Evolutionary conservation across 768 basidiomycete species (phyloP), one percentile per base, ranked within the genome.

Genomic region (Gloeostereum incarnatum): DNA sequence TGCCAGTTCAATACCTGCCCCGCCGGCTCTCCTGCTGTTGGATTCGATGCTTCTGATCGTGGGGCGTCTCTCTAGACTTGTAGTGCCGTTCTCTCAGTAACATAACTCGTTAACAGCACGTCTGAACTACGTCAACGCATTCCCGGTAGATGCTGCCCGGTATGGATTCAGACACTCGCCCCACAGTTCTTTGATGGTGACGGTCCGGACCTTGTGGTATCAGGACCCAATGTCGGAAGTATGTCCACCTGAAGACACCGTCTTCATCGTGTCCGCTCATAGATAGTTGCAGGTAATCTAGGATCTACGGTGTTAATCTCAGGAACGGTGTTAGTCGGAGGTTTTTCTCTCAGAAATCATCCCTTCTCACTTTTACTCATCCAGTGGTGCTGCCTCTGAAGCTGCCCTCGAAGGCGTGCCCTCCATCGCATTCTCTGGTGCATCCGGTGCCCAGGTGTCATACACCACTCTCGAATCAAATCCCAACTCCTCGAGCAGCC

Each of bases 391-490:
- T 1, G 70, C 73, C 0, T 59, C 59, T 10, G 69, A 69, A 51
- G 67, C 71, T 3, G 65, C 69, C 1, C 47, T 59, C 29, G 60
- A 67, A 46, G 73, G 73, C 22, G 59, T 74, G 25, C 70, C 73
- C 2, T 63, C 71, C 1, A 58, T 65, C 22, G 72, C 72, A 1
- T 72, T 71, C 55, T 72, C 69, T 9, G 65, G 60, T 20, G 46
- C 47, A 9, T 55, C 60, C 13, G 68, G 60, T 7, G 55, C 62
- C 0, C 58, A 63, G 37, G 66, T 71, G 8, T 72, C 70, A 2
- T 75, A 65, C 54, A 75, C 71, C 18, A 71, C 69, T 13, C 68
- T 74, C 44, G 44, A 50, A 11, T 51, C 53, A 6, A 41, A 57
- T 18, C 58, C 65, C 2, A 56, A 47, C 19, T 51, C 64, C 5